These are phyloP conservation scores for Jamesozyma spencerorum DNA, from an alignment of 805 yeast genomes.

Conservation along the genomic window DNA sequence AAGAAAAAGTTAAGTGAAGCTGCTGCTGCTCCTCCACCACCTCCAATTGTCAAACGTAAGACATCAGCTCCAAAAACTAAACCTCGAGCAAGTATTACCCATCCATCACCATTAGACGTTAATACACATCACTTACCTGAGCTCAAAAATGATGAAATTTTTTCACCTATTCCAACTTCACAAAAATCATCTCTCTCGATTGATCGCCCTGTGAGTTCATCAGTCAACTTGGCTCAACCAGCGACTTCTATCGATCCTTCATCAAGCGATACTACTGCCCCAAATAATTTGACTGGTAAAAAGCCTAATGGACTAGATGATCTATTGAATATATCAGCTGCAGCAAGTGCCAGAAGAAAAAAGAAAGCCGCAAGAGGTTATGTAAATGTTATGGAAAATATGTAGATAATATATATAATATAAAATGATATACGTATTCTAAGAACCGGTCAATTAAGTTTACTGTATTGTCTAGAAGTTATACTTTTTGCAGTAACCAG, in stretches of 20 bases:
- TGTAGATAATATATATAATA: not conserved
- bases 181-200: constrained; percentile 29
- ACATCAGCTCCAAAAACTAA: constrained; percentile 26
- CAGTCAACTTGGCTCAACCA: constrained; percentile 3
- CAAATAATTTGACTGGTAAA: constrained; percentile 23
- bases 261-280: constrained; percentile 7
- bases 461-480: no score
- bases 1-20: constrained; percentile 45
- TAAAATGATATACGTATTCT: not conserved
- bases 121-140: not conserved
- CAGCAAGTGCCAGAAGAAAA: constrained; percentile 29
- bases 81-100: constrained; percentile 33
- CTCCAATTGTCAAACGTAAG: constrained; percentile 32
- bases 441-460: no score
- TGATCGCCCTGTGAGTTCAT: not conserved
- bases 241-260: constrained; percentile 11
- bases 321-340: constrained; percentile 32
- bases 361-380: constrained; percentile 48
- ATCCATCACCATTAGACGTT: constrained; percentile 22
- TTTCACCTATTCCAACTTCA: constrained; percentile 7
- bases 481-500: no score
- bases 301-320: constrained; percentile 40
- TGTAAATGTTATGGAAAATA: constrained; percentile 51
- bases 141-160: not conserved
- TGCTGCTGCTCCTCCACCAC: constrained; percentile 66